phyloP scores from a whole-genome alignment of 1,284 basidiomycete species.

The Cryptococcus sp. region DNA sequence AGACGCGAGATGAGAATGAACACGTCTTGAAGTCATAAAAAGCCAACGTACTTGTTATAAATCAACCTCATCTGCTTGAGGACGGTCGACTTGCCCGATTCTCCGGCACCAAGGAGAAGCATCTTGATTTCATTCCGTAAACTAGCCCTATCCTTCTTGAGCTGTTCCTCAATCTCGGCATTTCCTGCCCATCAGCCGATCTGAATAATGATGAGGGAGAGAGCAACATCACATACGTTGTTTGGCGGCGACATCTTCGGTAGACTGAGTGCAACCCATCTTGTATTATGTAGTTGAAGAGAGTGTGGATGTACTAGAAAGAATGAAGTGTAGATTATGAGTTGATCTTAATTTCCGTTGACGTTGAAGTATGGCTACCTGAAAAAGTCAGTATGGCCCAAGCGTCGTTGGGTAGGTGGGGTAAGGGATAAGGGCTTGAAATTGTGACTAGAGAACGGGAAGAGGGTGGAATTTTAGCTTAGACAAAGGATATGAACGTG shows the following conservation, averaged over 20 bases:
- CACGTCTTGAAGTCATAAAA: neutral
- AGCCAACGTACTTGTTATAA: constrained; percentile 54
- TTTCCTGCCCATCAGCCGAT: constrained; percentile 52
- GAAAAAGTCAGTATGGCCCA: no score
- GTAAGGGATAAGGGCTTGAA: no score
- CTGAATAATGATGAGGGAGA: neutral
- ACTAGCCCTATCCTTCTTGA: constrained; percentile 85
- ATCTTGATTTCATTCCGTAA: constrained; percentile 90
- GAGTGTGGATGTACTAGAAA: no score
- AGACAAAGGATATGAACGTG: no score
- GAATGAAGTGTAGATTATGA: no score
- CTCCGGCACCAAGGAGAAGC: constrained; percentile 77
- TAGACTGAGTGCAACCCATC: constrained; percentile 52
- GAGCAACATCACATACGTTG: constrained; percentile 33
- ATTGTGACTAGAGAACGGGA: no score
- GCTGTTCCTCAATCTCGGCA: constrained; percentile 92
- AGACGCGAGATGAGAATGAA: neutral
- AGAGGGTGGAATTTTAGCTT: no score
- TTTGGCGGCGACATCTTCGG: constrained; percentile 48
- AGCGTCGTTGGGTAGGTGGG: no score
- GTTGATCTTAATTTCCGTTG: no score
- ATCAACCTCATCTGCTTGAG: constrained; percentile 97
- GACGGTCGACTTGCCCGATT: constrained; percentile 85
- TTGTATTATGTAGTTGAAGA: no score
- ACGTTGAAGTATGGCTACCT: no score